A percentile compares a stretch with the other conserved stretches of the same genome.
Evolutionary conservation across 106 monocot species (phyloP).

Genomic region (Cymbidium sinense): DNA sequence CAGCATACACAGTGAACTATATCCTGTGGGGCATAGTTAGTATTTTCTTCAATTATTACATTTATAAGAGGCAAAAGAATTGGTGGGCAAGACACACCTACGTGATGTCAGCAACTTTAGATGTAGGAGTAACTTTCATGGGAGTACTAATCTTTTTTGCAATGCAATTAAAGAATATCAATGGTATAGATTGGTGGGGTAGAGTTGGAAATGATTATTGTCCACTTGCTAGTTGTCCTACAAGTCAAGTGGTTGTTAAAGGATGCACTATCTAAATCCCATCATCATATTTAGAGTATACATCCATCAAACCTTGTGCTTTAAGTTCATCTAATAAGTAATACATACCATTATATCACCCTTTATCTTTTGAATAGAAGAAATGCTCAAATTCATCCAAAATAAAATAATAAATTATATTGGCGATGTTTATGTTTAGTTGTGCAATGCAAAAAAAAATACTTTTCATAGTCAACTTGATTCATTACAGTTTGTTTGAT

Average conservation of each 20-base stretch:
- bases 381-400: too few relatives aligned
- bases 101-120: conserved; percentile 61
- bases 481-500: too few relatives aligned
- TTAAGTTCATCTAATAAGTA: too few relatives aligned
- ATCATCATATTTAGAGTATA: too few relatives aligned
- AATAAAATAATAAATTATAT: too few relatives aligned
- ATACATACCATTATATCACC: too few relatives aligned
- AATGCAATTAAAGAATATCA: conserved; percentile 27
- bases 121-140: conserved; percentile 88
- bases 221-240: conserved; percentile 60
- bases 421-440: too few relatives aligned
- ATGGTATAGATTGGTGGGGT: conserved; percentile 54
- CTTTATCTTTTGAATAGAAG: too few relatives aligned
- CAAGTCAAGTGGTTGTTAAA: conserved; percentile 28
- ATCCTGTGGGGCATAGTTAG: conserved; percentile 59
- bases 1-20: conserved; percentile 58
- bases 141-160: conserved; percentile 59
- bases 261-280: conserved; percentile 20
- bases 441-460: too few relatives aligned
- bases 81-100: conserved; percentile 93
- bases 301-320: too few relatives aligned
- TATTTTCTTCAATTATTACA: conserved; percentile 55
- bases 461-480: too few relatives aligned
- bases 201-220: conserved; percentile 28
- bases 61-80: conserved; percentile 38